Percentiles rank a stretch among this genome's conserved stretches.
phyloP scores from a whole-genome alignment of 192 early-diverging fungal genomes.

The Ambispora gerdemannii region DNA sequence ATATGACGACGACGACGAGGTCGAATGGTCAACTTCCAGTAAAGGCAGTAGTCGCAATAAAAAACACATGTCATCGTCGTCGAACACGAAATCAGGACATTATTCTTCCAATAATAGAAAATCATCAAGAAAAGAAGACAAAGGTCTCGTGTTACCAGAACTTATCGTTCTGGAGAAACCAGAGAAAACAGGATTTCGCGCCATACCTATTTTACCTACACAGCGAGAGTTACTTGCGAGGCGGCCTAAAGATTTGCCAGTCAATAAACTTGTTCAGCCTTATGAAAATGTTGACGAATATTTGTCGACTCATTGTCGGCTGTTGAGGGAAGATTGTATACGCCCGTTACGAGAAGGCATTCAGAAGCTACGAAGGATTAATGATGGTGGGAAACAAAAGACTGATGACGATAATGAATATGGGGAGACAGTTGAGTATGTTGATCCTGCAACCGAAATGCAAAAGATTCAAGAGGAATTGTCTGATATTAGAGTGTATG shows the following conservation, averaged over 20 bases:
- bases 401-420: slow-evolving; percentile 5
- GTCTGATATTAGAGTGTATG: slow-evolving; percentile 31
- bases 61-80: too few relatives aligned
- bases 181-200: slow-evolving; percentile 17
- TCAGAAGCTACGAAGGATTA: slow-evolving; percentile 24
- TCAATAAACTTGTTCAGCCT: slow-evolving; percentile 40
- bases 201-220: slow-evolving; percentile 16
- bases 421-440: too few relatives aligned
- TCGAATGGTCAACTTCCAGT: too few relatives aligned
- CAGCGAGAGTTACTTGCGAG: not conserved
- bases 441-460: too few relatives aligned
- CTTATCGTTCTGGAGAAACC: not conserved
- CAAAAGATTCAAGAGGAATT: too few relatives aligned
- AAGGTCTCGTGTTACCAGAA: not conserved
- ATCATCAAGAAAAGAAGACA: not conserved
- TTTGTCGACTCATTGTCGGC: slow-evolving; percentile 47
- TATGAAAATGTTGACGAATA: slow-evolving; percentile 51
- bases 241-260: slow-evolving; percentile 33
- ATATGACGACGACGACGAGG: too few relatives aligned
- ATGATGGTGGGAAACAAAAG: slow-evolving; percentile 32
- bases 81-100: too few relatives aligned
- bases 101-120: not conserved
- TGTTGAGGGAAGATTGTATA: slow-evolving; percentile 53
- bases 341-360: slow-evolving; percentile 51
- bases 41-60: too few relatives aligned